A percentile compares a stretch with the other conserved stretches of the same genome.
Conservation (phyloP, 2,329 filamentous ascomycete species). For the Claviceps monticola region DNA sequence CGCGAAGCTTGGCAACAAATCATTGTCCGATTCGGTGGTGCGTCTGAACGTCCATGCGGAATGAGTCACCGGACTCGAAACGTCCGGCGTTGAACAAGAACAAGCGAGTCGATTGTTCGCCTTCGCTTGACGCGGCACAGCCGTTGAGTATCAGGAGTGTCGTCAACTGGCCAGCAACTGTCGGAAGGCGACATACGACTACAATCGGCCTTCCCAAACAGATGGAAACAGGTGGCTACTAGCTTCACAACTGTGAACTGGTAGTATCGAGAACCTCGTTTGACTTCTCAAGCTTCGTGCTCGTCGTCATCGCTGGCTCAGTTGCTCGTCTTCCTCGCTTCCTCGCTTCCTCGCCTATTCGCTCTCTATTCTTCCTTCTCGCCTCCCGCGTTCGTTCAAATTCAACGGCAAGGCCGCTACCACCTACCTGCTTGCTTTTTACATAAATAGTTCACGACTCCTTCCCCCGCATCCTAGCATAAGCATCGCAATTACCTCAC, state of each 20-base stretch:
- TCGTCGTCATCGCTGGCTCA: conserved; percentile 3
- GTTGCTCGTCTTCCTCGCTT: conserved; percentile 3
- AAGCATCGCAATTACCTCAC: conserved; percentile 13
- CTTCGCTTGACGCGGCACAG: neutral
- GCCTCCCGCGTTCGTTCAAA: conserved; percentile 1
- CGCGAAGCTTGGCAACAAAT: neutral
- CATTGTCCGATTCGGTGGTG: neutral
- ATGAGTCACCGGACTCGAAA: neutral
- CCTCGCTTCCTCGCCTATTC: neutral
- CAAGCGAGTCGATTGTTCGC: neutral
- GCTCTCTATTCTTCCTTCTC: conserved; percentile 7
- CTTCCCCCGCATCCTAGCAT: conserved; percentile 7
- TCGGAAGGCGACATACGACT: neutral
- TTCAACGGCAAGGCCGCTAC: conserved; percentile 2
- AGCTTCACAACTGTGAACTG: conserved; percentile 5
- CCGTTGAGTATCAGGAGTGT: conserved; percentile 1
- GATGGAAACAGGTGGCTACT: conserved; percentile 1
- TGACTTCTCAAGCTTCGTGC: neutral
- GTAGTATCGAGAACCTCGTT: neutral
- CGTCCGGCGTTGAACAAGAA: neutral
- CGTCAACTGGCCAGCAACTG: conserved; percentile 1
- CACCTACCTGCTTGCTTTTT: conserved; percentile 6
- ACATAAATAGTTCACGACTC: conserved; percentile 4
- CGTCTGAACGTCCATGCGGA: neutral
- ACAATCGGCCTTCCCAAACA: neutral